Base-by-base conservation (phyloP, 169 alveolate species). In the Theileria parva region DNA sequence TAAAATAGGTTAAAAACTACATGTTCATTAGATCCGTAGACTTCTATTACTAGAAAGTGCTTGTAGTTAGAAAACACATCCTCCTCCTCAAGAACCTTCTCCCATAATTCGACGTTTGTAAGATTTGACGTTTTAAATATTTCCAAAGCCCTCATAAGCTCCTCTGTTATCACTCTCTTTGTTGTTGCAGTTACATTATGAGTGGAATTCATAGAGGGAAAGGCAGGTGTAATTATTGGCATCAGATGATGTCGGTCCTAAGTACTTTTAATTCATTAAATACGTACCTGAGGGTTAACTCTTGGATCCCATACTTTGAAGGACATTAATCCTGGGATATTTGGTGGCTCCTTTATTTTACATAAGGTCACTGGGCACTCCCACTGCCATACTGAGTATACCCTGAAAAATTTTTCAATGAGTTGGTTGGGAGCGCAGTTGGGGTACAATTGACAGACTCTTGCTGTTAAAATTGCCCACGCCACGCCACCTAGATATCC, bases 401-500 rank as follows among this genome's bases (percentile, higher is more conserved):
- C 95, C 57, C 92, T 88, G 91, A 98, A 98, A 94, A 98, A 98
- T 78, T 98, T 93, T 76, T 95, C 88, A 28, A 97, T 92, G 30
- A 97, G 86, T 61, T 95, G 96, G 73, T 95, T 96, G 3, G 98
- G 96, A 48, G 86, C 93, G 69, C 93, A 93, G 88, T 97, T 94
- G 2, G 99, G 99, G 85, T 93, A 97, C 74, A 93, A 88, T 77
- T 95, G 98, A 79, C 99, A 98, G 23, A 97, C 94, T 72, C 98
- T 92, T 5, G 99, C 99, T 21, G 97, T 98, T 48, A 98, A 91
- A 50, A 98, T 95, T n/a, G 99, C 98, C 99, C 99, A 98, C 15
- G 99, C 96, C 34, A 97, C 97, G 6, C 99, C 99, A 9, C 99
- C 99, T 25, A 97, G 91, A 75, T 93, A 98, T 8, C 99, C 99